phyloP scores from a whole-genome alignment of 441 rosid genomes.

The Populus hybrid region DNA sequence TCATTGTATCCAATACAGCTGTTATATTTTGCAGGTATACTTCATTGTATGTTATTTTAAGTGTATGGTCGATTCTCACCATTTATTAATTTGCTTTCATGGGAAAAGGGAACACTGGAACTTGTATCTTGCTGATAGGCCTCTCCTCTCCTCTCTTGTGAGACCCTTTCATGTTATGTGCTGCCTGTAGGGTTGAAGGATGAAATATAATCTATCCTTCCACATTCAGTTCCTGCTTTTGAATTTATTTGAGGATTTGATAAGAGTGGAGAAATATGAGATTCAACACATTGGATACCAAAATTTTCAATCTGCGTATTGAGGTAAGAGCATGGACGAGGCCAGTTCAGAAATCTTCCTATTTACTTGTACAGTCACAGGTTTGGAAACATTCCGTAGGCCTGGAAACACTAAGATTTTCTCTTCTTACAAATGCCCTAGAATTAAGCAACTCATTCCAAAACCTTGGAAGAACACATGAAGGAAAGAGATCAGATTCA shows the following conservation, averaged over 20 bases:
- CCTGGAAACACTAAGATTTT: background rate
- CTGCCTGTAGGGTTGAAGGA: background rate
- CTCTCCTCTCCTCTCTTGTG: background rate
- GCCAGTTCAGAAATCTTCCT: background rate
- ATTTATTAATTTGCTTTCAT: background rate
- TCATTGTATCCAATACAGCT: background rate
- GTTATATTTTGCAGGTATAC: background rate
- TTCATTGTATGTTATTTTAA: background rate
- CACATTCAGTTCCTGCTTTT: background rate
- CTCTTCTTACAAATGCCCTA: background rate
- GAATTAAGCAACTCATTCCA: background rate
- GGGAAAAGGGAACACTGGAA: background rate
- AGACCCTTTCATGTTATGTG: background rate
- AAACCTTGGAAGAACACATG: background rate
- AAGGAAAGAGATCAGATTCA: background rate
- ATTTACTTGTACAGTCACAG: too few species aligned
- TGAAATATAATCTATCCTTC: background rate
- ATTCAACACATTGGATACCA: background rate
- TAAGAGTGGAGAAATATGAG: background rate
- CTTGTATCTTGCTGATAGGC: background rate
- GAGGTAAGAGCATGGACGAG: background rate
- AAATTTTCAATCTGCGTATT: background rate
- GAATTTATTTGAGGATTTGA: background rate
- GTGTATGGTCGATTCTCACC: background rate
- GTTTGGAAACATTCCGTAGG: background rate